Base-by-base conservation (phyloP, 2,329 filamentous ascomycete genomes). In the Penicillium sp. region DNA sequence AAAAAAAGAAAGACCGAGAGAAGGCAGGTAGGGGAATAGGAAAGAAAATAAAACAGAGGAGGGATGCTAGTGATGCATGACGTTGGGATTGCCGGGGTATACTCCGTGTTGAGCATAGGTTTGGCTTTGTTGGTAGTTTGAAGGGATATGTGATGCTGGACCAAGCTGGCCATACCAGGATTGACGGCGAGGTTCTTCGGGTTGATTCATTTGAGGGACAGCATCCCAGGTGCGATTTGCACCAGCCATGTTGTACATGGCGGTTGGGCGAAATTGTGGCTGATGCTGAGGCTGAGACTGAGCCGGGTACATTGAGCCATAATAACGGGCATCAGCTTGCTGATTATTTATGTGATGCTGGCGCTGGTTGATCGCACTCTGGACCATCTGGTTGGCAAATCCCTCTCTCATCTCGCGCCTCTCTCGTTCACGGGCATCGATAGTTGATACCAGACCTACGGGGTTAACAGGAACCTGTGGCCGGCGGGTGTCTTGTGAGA, bases 351-450 rank as follows among this genome's bases (percentile, higher is more conserved):
- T 70, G 51, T 80, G 71, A 58, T 78, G 83, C 53, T 87, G 83
- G 67, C 87, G 81, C 70, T 89, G 87, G 45, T 82, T 81, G 67
- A 92, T 91, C 0, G 88, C 90, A 59, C 90, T 83, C 62, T 92
- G 87, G 8, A 92, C 88, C 58, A 87, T 85, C 56, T 88, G 86
- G 45, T 87, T 88, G 57, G 88, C 86, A 58, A 88, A 77, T 0
- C 88, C 88, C 56, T 89, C 83, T 67, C 85, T 90, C 74, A 89
- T 85, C 53, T 88, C 84, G 62, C 85, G 81, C 69, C 86, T 91
- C 68, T 96, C 92, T 11, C 87, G 86, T 72, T 97, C 91, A 14
- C 92, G 85, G 2, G 86, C 84, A 60, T 91, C 89, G 54, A 96
- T 93, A 14, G 90, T 88, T 1, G 89, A 90, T 7, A 96, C 86